These are phyloP conservation scores for Saccharomycopsis amapae DNA, from an alignment of 805 yeast species.

Conservation along the genomic window DNA sequence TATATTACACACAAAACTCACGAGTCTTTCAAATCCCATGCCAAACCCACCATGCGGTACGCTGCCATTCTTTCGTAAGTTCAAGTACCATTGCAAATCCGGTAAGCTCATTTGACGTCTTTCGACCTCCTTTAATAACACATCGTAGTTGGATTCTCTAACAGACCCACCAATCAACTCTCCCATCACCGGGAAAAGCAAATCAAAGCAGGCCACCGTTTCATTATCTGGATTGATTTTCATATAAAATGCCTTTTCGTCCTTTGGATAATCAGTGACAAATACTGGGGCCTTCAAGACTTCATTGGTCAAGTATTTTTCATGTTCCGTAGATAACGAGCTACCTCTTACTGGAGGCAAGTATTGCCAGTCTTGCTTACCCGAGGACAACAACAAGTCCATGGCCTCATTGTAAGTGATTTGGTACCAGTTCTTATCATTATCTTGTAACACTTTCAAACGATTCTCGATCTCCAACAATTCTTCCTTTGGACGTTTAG, in stretches of 20 bases:
- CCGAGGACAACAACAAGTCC: constrained; percentile 36
- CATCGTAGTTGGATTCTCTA: constrained; percentile 62
- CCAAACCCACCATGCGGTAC: constrained; percentile 98
- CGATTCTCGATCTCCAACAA: constrained; percentile 35
- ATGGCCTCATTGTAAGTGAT: constrained; percentile 75
- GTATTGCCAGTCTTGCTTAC: constrained; percentile 35
- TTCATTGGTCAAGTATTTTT: constrained; percentile 77
- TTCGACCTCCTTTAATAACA: constrained; percentile 43
- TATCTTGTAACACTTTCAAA: constrained; percentile 49
- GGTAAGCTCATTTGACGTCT: constrained; percentile 48
- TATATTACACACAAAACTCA: constrained; percentile 63
- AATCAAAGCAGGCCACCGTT: constrained; percentile 87
- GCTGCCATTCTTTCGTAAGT: constrained; percentile 66
- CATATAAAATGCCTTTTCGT: constrained; percentile 90
- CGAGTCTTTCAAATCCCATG: constrained; percentile 81
- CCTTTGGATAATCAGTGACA: constrained; percentile 79
- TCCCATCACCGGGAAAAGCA: constrained; percentile 85
- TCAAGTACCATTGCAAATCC: constrained; percentile 73
- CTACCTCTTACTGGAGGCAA: constrained; percentile 60
- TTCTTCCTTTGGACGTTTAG: constrained; percentile 35
- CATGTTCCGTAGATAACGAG: constrained; percentile 75
- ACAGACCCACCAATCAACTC: constrained; percentile 93
- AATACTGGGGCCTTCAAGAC: constrained; percentile 68
- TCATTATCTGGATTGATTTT: constrained; percentile 38
- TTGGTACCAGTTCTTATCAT: constrained; percentile 42